Conservation (phyloP, 2,329 filamentous ascomycete genomes). For the Mariannaea elegans region DNA sequence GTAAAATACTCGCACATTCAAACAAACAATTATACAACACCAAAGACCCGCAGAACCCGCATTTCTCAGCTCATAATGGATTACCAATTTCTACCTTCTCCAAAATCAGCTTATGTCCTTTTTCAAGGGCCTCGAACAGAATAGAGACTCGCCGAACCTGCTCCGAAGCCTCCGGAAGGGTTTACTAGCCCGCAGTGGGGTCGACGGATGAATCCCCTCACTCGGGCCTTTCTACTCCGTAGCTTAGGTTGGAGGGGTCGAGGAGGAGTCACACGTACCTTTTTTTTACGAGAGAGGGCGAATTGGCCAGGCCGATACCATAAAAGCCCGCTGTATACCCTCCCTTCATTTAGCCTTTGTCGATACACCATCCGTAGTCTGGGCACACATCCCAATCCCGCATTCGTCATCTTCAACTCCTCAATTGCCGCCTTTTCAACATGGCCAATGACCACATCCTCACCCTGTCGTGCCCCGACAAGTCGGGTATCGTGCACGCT, state of each 20-base stretch:
- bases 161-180: slow-evolving; percentile 19
- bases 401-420: neutral
- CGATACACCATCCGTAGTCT: too few relatives aligned
- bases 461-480: slow-evolving; percentile 85
- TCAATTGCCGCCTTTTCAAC: slow-evolving; percentile 20
- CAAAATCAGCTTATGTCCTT: too few relatives aligned
- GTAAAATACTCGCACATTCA: too few relatives aligned
- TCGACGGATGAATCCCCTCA: slow-evolving; percentile 19
- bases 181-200: slow-evolving; percentile 40
- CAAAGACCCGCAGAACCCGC: neutral
- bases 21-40: too few relatives aligned
- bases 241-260: neutral
- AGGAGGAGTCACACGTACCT: slow-evolving; percentile 16
- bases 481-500: slow-evolving; percentile 84
- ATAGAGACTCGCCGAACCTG: slow-evolving; percentile 13
- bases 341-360: too few relatives aligned
- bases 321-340: neutral
- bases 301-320: neutral
- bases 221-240: neutral
- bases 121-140: too few relatives aligned
- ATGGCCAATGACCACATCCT: slow-evolving; percentile 72
- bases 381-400: too few relatives aligned
- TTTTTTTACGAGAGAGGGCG: neutral
- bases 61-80: too few relatives aligned
- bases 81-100: too few relatives aligned